Percentiles rank a stretch among this genome's conserved stretches.
phyloP scores from a whole-genome alignment of 352 stramenopile species.

The Globisporangium perplexum region DNA sequence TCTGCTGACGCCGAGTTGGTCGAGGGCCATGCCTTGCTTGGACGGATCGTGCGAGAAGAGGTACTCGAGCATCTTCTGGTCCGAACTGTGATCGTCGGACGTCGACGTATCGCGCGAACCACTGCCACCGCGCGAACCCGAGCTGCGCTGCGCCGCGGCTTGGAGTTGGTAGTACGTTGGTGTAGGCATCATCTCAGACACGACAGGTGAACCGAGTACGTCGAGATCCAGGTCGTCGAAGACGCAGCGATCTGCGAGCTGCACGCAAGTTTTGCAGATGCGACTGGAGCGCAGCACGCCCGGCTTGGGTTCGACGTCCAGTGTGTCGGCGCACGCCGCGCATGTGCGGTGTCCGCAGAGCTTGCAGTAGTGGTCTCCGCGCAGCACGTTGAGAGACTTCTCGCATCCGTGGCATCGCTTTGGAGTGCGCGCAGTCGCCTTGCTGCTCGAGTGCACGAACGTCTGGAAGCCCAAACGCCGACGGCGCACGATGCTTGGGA shows the following conservation, averaged over 20 bases:
- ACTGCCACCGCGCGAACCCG: conserved; percentile 2
- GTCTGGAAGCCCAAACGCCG: conserved; percentile 27
- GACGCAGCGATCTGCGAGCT: conserved; percentile 19
- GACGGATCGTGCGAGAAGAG: conserved; percentile 23
- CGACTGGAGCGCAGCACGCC: conserved; percentile 17
- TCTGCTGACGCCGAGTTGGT: conserved; percentile 17
- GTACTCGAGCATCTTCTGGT: conserved; percentile 26
- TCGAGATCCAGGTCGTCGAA: conserved; percentile 25
- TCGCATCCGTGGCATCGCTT: conserved; percentile 26
- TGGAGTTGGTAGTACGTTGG: conserved; percentile 20
- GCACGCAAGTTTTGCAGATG: conserved; percentile 22
- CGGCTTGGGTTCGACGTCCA: conserved; percentile 19
- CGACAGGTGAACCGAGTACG: conserved; percentile 16
- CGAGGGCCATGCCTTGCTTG: conserved; percentile 22
- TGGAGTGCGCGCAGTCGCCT: conserved; percentile 8
- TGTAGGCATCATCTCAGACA: conserved; percentile 15
- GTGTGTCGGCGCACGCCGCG: conserved; percentile 12
- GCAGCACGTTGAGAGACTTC: conserved; percentile 25
- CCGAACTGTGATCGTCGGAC: conserved; percentile 10
- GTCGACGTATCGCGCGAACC: conserved; percentile 12
- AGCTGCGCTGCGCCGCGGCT: conserved; percentile 10
- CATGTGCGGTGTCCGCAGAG: conserved; percentile 37
- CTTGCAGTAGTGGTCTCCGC: conserved; percentile 23
- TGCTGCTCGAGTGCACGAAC: conserved; percentile 23
- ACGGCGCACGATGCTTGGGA: conserved; percentile 18